A percentile compares a stretch with the other conserved stretches of the same genome.
These are phyloP conservation scores for Porphyrellus cyaneotinctus DNA, from an alignment of 768 basidiomycete genomes.

Conservation along the genomic window DNA sequence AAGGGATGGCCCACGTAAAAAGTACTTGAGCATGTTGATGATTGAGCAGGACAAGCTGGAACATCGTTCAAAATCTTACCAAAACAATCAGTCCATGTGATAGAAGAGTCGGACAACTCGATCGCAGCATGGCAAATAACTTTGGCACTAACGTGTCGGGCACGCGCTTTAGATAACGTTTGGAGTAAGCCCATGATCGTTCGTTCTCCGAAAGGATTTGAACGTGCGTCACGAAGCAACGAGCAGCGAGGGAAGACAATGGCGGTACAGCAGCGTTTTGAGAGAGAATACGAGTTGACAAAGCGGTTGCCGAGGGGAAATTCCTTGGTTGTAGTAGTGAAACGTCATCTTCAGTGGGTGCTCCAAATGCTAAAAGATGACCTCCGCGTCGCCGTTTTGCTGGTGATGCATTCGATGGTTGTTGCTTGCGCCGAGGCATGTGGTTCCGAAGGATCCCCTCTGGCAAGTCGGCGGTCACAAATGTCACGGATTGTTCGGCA, in stretches of 20 bases:
- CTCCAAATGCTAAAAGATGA: conserved; percentile 34
- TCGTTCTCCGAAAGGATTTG: conserved; percentile 37
- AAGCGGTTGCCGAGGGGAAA: conserved; percentile 48
- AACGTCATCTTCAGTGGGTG: conserved; percentile 43
- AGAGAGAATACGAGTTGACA: conserved; percentile 43
- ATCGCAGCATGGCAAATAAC: conserved; percentile 49
- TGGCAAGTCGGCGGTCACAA: too few relatives aligned
- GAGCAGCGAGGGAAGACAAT: conserved; percentile 47
- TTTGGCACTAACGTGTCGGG: conserved; percentile 51
- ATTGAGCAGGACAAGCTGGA: neutral
- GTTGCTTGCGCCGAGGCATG: conserved; percentile 16
- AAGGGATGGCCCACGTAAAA: conserved; percentile 52
- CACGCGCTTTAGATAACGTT: conserved; percentile 40
- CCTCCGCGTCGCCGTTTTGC: conserved; percentile 16
- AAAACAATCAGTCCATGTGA: conserved; percentile 52
- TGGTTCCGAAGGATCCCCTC: too few relatives aligned
- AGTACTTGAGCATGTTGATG: conserved; percentile 39
- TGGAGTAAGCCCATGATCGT: conserved; percentile 38
- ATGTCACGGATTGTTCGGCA: too few relatives aligned
- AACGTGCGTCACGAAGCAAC: conserved; percentile 47
- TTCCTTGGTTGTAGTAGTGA: conserved; percentile 34
- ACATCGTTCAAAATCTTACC: conserved; percentile 32
- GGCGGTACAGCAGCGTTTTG: conserved; percentile 35
- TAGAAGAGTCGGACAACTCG: conserved; percentile 48
- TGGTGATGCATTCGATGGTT: neutral